These are phyloP conservation scores for Albophoma yamanashiensis DNA, from an alignment of 2,329 filamentous ascomycete genomes.

Conservation along the genomic window DNA sequence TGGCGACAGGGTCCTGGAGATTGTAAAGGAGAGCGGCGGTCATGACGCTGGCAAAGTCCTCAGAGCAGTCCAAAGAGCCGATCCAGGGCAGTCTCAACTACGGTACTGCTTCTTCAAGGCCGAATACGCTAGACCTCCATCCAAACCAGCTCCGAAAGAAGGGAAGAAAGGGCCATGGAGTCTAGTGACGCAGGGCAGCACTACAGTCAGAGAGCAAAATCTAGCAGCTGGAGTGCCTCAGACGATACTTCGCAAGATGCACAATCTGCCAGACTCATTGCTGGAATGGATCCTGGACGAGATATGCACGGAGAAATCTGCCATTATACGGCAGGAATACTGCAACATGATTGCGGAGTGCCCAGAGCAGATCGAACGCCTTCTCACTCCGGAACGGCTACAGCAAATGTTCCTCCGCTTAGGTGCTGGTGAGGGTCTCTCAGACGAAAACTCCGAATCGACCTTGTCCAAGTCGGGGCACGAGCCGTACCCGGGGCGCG, in stretches of 20 bases:
- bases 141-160: conserved; percentile 16
- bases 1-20: conserved; percentile 14
- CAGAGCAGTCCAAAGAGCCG: conserved; percentile 40
- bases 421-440: conserved; percentile 41
- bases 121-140: conserved; percentile 15
- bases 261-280: conserved; percentile 48
- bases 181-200: conserved; percentile 33
- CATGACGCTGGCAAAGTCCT: conserved; percentile 34
- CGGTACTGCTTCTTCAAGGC: conserved; percentile 41
- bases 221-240: conserved; percentile 53
- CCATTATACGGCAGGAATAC: conserved; percentile 50
- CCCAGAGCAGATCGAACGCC: conserved; percentile 28
- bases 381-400: conserved; percentile 34
- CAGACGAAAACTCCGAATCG: conserved; percentile 12
- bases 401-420: conserved; percentile 45
- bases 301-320: conserved; percentile 43
- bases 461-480: conserved; percentile 9
- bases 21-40: conserved; percentile 25
- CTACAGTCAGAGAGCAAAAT: conserved; percentile 39
- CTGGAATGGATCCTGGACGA: conserved; percentile 56
- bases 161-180: conserved; percentile 31
- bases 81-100: conserved; percentile 21
- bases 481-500: conserved; percentile 23
- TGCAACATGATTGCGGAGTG: conserved; percentile 39
- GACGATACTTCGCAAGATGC: conserved; percentile 27